Evolutionary conservation across 2,329 filamentous ascomycete species (phyloP).

Genomic region (Hypoxylon sp.): DNA sequence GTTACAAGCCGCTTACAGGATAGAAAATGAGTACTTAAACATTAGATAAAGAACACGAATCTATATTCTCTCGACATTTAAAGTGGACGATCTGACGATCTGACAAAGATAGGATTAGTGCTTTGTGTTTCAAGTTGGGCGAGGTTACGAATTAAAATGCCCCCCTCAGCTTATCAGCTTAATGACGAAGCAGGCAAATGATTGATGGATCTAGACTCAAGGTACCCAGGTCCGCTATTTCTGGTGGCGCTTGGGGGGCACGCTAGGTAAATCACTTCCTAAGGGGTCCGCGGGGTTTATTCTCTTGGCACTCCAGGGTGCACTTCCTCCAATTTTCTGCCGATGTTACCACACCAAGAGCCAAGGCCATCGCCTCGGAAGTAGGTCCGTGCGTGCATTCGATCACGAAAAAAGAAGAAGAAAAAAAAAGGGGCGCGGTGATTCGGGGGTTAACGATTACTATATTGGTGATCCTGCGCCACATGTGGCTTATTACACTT

Average conservation of each 20-base stretch:
- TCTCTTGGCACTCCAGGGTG: slow-evolving; percentile 1
- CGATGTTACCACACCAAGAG: slow-evolving; percentile 29
- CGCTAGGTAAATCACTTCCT: slow-evolving; percentile 19
- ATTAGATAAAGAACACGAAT: slow-evolving; percentile 10
- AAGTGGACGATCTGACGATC: slow-evolving; percentile 6
- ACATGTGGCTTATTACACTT: slow-evolving; percentile 28
- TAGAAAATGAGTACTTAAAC: slow-evolving; percentile 8
- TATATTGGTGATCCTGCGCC: slow-evolving; percentile 5
- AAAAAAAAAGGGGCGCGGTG: slow-evolving; percentile 2
- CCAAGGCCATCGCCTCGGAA: slow-evolving; percentile 36
- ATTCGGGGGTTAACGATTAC: slow-evolving; percentile 9
- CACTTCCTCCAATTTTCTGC: slow-evolving; percentile 14
- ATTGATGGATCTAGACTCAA: slow-evolving; percentile 20
- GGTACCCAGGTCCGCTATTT: slow-evolving; percentile 22
- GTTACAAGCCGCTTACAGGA: slow-evolving; percentile 9
- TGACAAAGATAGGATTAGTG: slow-evolving; percentile 30
- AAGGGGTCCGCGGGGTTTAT: slow-evolving; percentile 24
- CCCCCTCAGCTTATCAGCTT: slow-evolving; percentile 34
- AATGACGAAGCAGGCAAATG: slow-evolving; percentile 38
- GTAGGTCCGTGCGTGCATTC: slow-evolving; percentile 31
- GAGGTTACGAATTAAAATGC: slow-evolving; percentile 22
- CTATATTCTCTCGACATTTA: slow-evolving; percentile 1
- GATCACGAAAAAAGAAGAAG: slow-evolving; percentile 15
- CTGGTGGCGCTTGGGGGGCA: slow-evolving; percentile 7
- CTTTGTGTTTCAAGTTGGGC: slow-evolving; percentile 24